These are phyloP conservation scores for Fraxinus americana DNA, from an alignment of 257 asterid genomes.

Conservation along the genomic window DNA sequence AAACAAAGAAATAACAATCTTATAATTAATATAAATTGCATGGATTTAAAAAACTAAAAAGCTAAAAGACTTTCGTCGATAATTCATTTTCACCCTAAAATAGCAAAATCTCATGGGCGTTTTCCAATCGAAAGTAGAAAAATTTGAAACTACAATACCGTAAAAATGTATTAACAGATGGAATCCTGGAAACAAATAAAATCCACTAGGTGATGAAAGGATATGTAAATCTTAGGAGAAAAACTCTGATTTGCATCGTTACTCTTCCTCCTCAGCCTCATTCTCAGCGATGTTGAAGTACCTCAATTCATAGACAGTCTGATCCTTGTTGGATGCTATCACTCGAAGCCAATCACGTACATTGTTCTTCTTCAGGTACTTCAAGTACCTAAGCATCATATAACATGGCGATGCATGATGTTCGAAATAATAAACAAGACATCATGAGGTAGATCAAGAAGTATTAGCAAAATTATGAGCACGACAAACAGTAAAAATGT, in stretches of 20 bases:
- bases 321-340: conserved; percentile 17
- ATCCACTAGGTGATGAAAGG: background rate
- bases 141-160: background rate
- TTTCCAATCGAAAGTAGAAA: background rate
- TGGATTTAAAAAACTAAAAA: too few relatives aligned
- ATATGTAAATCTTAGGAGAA: background rate
- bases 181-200: background rate
- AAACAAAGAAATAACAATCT: too few relatives aligned
- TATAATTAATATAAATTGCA: too few relatives aligned
- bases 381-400: conserved; percentile 19
- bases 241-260: background rate
- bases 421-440: background rate
- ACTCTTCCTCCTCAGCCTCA: conserved; percentile 27
- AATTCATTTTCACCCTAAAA: background rate
- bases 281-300: conserved; percentile 22
- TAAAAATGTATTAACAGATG: background rate
- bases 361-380: conserved; percentile 26
- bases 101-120: background rate
- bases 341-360: conserved; percentile 31
- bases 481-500: background rate
- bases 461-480: background rate
- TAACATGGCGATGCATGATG: background rate
- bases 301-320: conserved; percentile 15
- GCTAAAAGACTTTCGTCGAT: background rate
- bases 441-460: background rate